Evolutionary conservation across 2,329 filamentous ascomycete genomes (phyloP), one percentile per base, ranked within the genome.

Genomic region (Microcyclospora pomicola): DNA sequence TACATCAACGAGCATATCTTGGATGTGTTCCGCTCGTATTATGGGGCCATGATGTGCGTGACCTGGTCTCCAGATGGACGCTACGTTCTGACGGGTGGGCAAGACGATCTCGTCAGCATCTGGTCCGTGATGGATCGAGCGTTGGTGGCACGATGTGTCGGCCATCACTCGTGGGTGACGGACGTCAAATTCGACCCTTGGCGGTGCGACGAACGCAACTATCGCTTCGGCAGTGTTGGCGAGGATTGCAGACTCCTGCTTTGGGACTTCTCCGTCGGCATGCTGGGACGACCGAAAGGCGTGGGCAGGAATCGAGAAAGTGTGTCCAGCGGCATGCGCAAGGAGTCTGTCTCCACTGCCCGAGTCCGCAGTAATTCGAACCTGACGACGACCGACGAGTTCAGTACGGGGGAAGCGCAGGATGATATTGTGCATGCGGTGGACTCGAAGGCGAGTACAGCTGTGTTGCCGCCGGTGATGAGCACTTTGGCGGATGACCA

Each of bases 11-110:
- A 98, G 66, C 75, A 84, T 51, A 69, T 96, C n/a, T 66, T 91
- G 10, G 84, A 88, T 52, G 67, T 94, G 33, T 95, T 84, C 59
- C 77, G 80, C 50, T 84, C 84, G 38, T 98, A 95, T 64, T 98
- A 95, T 52, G 91, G 91, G 34, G 88, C 85, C 2, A 71, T 98
- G 43, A 82, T 82, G 33, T 94, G 86, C 54, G 86, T 95, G 2
- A 93, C 85, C 62, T 98, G 91, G 91, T 95, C 88, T 6, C 91
- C 91, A 9, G 91, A 98, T 55, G 87, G 86, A 36, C 88, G 92
- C 57, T 98, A 96, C 59, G 78, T 98, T 36, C 69, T 98, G 13
- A 95, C 91, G 0, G 91, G 91, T 37, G 87, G 91, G 4, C 88
- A 96, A 61, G 91, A 98, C 58, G 91, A 98, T 57, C 67, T 96